Evolutionary conservation across 768 basidiomycete genomes (phyloP).

Genomic region (Grammothele lineata): DNA sequence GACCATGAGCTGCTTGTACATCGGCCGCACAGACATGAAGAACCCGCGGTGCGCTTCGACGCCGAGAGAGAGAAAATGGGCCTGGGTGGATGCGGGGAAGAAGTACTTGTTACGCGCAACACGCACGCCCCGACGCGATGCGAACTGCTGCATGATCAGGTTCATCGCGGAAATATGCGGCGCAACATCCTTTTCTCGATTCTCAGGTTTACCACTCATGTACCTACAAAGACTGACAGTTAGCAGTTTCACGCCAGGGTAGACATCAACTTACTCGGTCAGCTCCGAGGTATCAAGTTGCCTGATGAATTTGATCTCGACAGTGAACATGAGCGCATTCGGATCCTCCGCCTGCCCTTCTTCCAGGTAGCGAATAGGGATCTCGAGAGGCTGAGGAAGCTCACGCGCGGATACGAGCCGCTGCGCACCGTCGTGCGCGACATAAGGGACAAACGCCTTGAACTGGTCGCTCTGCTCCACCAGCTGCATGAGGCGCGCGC

Average conservation of each 20-base stretch:
- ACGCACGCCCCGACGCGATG: slow-evolving; percentile 52
- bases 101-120: slow-evolving; percentile 68
- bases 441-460: slow-evolving; percentile 33
- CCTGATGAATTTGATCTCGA: slow-evolving; percentile 31
- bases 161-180: slow-evolving; percentile 64
- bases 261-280: slow-evolving; percentile 28
- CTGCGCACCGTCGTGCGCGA: slow-evolving; percentile 47
- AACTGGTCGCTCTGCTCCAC: slow-evolving; percentile 41
- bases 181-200: slow-evolving; percentile 51
- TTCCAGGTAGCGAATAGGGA: slow-evolving; percentile 34
- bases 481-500: slow-evolving; percentile 49
- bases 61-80: slow-evolving; percentile 29
- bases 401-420: slow-evolving; percentile 37
- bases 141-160: slow-evolving; percentile 54
- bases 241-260: neutral
- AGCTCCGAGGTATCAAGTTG: slow-evolving; percentile 30
- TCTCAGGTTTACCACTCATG: slow-evolving; percentile 49
- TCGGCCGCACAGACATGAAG: slow-evolving; percentile 47
- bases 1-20: slow-evolving; percentile 45
- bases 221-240: slow-evolving; percentile 36
- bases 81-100: slow-evolving; percentile 33
- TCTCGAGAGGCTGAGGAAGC: slow-evolving; percentile 34
- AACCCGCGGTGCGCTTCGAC: slow-evolving; percentile 46
- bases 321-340: slow-evolving; percentile 36
- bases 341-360: slow-evolving; percentile 35